phyloP scores from a whole-genome alignment of 192 early-diverging fungal species.

The Backusella liffmaniae region DNA sequence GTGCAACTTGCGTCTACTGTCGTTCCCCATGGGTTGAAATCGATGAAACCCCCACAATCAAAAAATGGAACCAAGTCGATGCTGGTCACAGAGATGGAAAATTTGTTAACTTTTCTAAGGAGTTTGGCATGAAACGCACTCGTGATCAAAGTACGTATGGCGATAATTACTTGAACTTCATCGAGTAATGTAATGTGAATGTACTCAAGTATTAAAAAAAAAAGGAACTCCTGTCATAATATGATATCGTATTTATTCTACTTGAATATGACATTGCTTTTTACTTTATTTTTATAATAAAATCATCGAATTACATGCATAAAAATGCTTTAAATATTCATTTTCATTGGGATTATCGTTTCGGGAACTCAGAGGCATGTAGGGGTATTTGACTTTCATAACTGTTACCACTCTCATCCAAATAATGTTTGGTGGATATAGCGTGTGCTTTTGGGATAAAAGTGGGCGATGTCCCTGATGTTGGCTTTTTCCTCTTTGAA shows the following conservation, averaged over 20 bases:
- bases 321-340: not conserved
- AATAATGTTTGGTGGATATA: not conserved
- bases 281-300: not conserved
- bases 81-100: not conserved
- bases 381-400: not conserved
- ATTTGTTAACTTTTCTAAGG: conserved; percentile 17
- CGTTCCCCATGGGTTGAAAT: conserved; percentile 7
- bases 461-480: not conserved
- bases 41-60: not conserved
- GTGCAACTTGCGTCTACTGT: conserved; percentile 28
- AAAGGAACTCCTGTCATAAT: too few relatives aligned
- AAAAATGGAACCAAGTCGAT: not conserved
- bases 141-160: conserved; percentile 6
- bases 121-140: not conserved
- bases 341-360: not conserved
- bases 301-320: not conserved
- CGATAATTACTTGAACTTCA: not conserved
- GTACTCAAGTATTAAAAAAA: too few relatives aligned
- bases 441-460: not conserved
- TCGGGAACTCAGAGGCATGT: not conserved
- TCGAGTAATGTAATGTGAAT: not conserved
- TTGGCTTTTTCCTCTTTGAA: not conserved
- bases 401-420: not conserved
- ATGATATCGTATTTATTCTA: too few relatives aligned
- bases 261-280: too few relatives aligned